Percentiles rank a stretch among this genome's conserved stretches.
Conservation (phyloP, 2,329 filamentous ascomycete species). For the Cladophialophora carrionii region DNA sequence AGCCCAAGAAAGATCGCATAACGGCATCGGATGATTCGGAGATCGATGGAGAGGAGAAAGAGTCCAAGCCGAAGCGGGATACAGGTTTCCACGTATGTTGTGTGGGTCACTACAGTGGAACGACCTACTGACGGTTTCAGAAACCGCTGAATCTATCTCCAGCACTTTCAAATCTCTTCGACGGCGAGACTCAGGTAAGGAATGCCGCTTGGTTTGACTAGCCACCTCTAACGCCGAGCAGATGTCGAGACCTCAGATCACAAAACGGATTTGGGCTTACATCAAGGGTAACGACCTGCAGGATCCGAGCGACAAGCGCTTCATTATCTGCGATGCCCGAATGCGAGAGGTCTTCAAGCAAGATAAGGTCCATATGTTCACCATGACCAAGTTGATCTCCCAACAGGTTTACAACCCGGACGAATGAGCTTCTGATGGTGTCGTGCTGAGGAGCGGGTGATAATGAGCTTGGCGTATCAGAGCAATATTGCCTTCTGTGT, state of each 20-base stretch:
- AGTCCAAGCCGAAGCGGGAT: constrained; percentile 71
- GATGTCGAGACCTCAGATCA: constrained; percentile 90
- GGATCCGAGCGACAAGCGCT: constrained; percentile 86
- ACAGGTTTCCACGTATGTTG: constrained; percentile 80
- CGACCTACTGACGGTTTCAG: constrained; percentile 37
- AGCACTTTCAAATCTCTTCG: constrained; percentile 50
- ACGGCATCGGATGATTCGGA: constrained; percentile 71
- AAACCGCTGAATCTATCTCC: constrained; percentile 54
- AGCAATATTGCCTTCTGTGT: constrained; percentile 1
- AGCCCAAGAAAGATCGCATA: constrained; percentile 55
- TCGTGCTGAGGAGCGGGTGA: background rate
- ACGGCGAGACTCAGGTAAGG: constrained; percentile 51
- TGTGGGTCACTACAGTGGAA: constrained; percentile 16
- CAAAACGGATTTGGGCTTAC: constrained; percentile 95
- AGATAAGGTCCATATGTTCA: constrained; percentile 95
- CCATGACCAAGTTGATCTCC: constrained; percentile 96
- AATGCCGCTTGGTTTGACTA: constrained; percentile 31
- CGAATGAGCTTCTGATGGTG: constrained; percentile 54
- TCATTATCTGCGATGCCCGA: constrained; percentile 88
- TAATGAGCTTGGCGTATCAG: background rate
- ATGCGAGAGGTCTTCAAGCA: constrained; percentile 92
- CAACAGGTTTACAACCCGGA: constrained; percentile 86
- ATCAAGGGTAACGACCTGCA: constrained; percentile 88
- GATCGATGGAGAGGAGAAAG: constrained; percentile 63
- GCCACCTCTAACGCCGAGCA: constrained; percentile 45